Evolutionary conservation across 2,329 filamentous ascomycete species (phyloP), one percentile per base, ranked within the genome.

Genomic region (Cercospora nicotianae): DNA sequence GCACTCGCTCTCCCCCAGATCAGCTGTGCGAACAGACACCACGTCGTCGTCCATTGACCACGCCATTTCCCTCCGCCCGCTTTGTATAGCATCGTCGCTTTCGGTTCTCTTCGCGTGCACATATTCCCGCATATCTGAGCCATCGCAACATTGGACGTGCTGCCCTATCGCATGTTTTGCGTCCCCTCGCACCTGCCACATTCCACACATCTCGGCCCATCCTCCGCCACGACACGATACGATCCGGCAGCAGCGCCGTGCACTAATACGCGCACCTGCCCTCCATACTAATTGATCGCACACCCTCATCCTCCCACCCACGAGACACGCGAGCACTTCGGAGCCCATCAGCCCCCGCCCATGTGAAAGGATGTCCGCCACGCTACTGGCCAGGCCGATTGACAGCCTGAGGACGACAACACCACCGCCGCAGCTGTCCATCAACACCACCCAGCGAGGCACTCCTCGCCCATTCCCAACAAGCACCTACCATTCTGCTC

Each of bases 401-500:
- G 63, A 66, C 45, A 53, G 62, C 33, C 66, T 68, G 26, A 77
- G 79, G 45, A 78, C 79, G 31, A 75, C 80, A 20, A 82, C 80
- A 33, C 80, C 87, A 55, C 84, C 86, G 39, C 81, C 86, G 36
- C 81, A 86, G 36, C 80, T 90, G 67, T 85, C 82, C 45, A 81
- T 90, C 71, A 89, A 88, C 76, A 85, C 85, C 13, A 83, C 85
- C 6, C 77, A 84, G 61, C 81, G 84, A 73, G 85, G 84, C 58
- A 84, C 86, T 6, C 86, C 18, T 82, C 91, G 6, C 84, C 95
- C 26, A 75, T 85, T 2, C 92, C 93, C 9, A 97, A 96, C 81
- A 96, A 95, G 80, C 93, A 97, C 80, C 84, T 97, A 26, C 93
- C 94, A n/a, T 83, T 90, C 73, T 97, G 93, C 80, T 91, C 93